Percentiles rank a stretch among this genome's conserved stretches.
phyloP scores from a whole-genome alignment of 129 eudicot genomes.

The Kitagawia praeruptora region DNA sequence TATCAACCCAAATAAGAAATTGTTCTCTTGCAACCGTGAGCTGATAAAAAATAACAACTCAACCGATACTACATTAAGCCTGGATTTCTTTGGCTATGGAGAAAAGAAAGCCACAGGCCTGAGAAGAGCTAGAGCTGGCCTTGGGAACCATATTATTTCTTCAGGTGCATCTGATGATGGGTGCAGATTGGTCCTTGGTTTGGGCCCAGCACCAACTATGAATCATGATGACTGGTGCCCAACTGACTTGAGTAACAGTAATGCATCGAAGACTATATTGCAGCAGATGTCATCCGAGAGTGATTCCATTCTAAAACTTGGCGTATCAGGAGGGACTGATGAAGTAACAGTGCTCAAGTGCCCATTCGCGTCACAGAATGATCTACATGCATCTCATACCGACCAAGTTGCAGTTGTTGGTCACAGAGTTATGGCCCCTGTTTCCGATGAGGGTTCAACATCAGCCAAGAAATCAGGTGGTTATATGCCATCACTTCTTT shows the following conservation, averaged over 20 bases:
- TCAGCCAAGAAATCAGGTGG: conserved; percentile 86
- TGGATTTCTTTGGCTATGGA: conserved; percentile 69
- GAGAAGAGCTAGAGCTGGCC: conserved; percentile 21
- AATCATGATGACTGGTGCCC: conserved; percentile 36
- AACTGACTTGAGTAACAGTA: conserved; percentile 20
- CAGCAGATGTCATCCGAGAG: conserved; percentile 33
- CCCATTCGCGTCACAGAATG: conserved; percentile 29
- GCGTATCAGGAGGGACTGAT: conserved; percentile 40
- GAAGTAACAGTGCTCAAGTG: conserved; percentile 22
- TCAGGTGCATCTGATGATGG: conserved; percentile 51
- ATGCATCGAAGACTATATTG: conserved; percentile 21
- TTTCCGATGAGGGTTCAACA: conserved; percentile 72
- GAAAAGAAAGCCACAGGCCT: conserved; percentile 22
- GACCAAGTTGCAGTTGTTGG: conserved; percentile 25
- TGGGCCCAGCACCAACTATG: conserved; percentile 61
- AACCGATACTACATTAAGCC: conserved; percentile 68
- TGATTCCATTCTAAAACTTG: conserved; percentile 60
- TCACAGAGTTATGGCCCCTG: conserved; percentile 19
- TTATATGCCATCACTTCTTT: conserved; percentile 62
- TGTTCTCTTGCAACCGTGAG: conserved; percentile 31
- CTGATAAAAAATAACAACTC: conserved; percentile 15
- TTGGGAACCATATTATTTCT: conserved; percentile 15
- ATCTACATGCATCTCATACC: conserved; percentile 13
- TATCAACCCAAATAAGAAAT: conserved; percentile 26
- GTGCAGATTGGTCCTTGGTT: conserved; percentile 67